Evolutionary conservation across 257 asterid species (phyloP), one percentile per base, ranked within the genome.

Genomic region (Nicotiana knightiana): DNA sequence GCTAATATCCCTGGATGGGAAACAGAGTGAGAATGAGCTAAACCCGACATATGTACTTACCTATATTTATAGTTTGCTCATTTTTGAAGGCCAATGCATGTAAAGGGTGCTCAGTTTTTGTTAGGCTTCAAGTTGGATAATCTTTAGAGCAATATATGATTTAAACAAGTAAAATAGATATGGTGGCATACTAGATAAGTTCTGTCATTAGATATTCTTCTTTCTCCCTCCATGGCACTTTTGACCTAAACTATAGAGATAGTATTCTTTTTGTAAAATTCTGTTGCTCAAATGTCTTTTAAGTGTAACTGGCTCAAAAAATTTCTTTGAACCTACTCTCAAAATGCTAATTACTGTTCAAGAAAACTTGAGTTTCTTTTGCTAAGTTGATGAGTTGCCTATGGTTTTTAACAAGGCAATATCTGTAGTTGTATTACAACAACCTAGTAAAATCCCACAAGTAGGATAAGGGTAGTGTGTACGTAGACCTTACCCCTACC

Each of bases 1-100:
- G 94, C 95, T 51, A 91, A 93, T 87, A 91, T 93, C 82, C 99
- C 99, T 18, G 87, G 86, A 82, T 95, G 99, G 99, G 97, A 92
- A 9, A 87, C 89, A 18, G 35, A 79, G 75, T 88, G 85, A 85
- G 79, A 51, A 53, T 59, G 55, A 35, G 28, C 64, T 12, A n/a
- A 65, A 26, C 2, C 18, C 48, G 46, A 48, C 46, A 13, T 46
- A 63, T 63, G 76, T 58, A 46, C 9, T 53, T 46, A 18, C 79
- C 55, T 4, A 18, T 53, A 24, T 30, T 37, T 51, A 63, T 58
- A 62, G 35, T 30, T 67, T 51, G 32, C 51, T 37, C 26, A 81
- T 70, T 18, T 28, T 21, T 26, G 2, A 66, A 24, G 32, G 78
- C 21, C 61, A 46, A 12, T 3, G 15, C 54, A 6, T 55, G 53